Base-by-base conservation (phyloP, 73 alveolate genomes). In the Paramecium primaurelia region DNA sequence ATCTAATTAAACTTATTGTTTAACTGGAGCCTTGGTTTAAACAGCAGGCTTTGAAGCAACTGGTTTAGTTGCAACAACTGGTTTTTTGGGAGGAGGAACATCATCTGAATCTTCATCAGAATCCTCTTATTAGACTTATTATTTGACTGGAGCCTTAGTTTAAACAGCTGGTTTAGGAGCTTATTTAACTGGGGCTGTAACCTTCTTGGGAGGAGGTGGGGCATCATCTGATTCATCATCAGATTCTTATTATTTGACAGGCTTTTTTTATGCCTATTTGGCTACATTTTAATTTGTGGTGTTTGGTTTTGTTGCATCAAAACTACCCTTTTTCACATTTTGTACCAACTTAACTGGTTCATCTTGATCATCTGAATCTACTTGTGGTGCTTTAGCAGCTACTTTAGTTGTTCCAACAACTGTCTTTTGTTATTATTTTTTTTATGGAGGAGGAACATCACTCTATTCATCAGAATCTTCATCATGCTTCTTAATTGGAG, bases 11-110 rank as follows among this genome's bases (percentile, higher is more conserved):
- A 18, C 88, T 38, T 30, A 22, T 58, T 32, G 83, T 45, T 64
- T 75, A 12, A 49, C 75, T 80, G 88, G 86, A 3, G 91, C 91
- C 91, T 80, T 80, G 8, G 86, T 30, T 71, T 71, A 28, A 25
- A 16, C 86, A 28, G 47, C 32, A 16, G 49, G 49, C 14, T 71
- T 71, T 34, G 38, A 34, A 14, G 91, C 91, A 44, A 86, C 77
- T 60, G 75, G 71, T 47, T 71, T 80, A 4, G 71, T 40, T 4
- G 88, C 83, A 25, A 9, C 84, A 28, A 64, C 84, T 28, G 47
- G 37, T 64, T 80, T 80, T 77, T 80, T 80, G 22, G 91, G 91
- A 38, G 91, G 91, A 10, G 91, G 91, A 40, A 80, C 91, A 80
- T 80, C 91, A 80, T 80, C 91, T 25, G 91, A 80, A 18, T 80